A percentile compares a stretch with the other conserved stretches of the same genome.
These are phyloP conservation scores for Candida multigemmis DNA, from an alignment of 805 yeast genomes.

Conservation along the genomic window DNA sequence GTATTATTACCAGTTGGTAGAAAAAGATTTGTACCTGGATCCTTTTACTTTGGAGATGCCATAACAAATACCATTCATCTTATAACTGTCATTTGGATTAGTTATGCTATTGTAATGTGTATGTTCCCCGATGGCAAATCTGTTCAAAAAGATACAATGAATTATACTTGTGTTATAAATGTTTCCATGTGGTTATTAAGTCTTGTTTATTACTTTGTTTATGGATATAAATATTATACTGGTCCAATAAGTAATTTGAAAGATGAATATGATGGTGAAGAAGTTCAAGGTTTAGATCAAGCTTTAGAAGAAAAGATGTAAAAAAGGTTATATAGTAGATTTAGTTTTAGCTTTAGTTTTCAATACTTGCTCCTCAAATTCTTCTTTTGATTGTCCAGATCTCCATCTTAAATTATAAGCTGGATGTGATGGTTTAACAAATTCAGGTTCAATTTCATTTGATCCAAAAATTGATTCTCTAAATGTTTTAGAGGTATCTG, in stretches of 20 bases:
- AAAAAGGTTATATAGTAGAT: too few species aligned
- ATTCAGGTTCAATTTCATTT: conserved; percentile 10
- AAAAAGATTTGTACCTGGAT: conserved; percentile 52
- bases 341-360: too few species aligned
- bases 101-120: conserved; percentile 44
- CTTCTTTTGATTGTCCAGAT: conserved; percentile 14
- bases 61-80: conserved; percentile 37
- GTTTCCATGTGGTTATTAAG: conserved; percentile 53
- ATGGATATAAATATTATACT: conserved; percentile 44
- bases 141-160: conserved; percentile 45
- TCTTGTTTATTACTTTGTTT: conserved; percentile 38
- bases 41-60: conserved; percentile 49
- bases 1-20: conserved; percentile 42
- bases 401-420: conserved; percentile 16
- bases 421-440: conserved; percentile 8
- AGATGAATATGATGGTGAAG: conserved; percentile 2
- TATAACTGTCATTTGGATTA: conserved; percentile 39
- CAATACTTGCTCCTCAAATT: too few species aligned
- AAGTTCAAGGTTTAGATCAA: too few species aligned
- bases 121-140: conserved; percentile 49
- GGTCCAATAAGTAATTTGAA: conserved; percentile 40
- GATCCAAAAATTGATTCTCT: conserved; percentile 27
- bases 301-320: too few species aligned
- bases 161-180: conserved; percentile 59
- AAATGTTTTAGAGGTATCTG: conserved; percentile 18